Conservation (phyloP, 2,329 filamentous ascomycete genomes). For the Didymella lethalis region DNA sequence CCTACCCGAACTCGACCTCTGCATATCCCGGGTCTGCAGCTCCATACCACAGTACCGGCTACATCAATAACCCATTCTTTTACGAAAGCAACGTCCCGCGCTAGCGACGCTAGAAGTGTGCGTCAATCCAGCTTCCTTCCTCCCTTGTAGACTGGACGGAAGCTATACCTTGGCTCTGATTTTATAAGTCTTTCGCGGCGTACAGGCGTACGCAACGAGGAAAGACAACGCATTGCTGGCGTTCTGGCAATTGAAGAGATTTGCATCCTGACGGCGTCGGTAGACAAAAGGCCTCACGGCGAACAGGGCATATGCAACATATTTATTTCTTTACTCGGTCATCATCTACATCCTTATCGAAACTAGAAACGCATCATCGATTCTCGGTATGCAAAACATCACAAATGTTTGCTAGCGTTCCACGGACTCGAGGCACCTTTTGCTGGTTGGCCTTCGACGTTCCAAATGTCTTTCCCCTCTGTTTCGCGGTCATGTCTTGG, state of each 20-base stretch:
- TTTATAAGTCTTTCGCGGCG: constrained; percentile 11
- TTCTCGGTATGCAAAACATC: neutral
- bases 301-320: neutral
- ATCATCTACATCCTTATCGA: neutral
- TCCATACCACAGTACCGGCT: constrained; percentile 4
- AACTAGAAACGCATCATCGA: neutral
- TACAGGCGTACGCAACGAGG: constrained; percentile 5
- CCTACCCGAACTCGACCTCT: neutral
- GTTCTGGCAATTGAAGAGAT: constrained; percentile 6
- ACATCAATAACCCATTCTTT: constrained; percentile 7
- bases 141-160: neutral
- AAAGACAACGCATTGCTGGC: constrained; percentile 15
- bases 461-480: neutral
- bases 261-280: constrained; percentile 1
- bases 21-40: constrained; percentile 3
- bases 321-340: neutral
- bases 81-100: constrained; percentile 18
- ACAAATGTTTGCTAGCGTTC: neutral
- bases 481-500: neutral
- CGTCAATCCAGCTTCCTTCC: neutral
- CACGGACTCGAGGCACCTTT: no score
- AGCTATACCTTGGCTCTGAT: neutral
- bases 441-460: neutral
- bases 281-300: constrained; percentile 8
- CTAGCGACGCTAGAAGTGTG: constrained; percentile 13